phyloP scores from a whole-genome alignment of 2,329 filamentous ascomycete species.

The Leptographium flavum region DNA sequence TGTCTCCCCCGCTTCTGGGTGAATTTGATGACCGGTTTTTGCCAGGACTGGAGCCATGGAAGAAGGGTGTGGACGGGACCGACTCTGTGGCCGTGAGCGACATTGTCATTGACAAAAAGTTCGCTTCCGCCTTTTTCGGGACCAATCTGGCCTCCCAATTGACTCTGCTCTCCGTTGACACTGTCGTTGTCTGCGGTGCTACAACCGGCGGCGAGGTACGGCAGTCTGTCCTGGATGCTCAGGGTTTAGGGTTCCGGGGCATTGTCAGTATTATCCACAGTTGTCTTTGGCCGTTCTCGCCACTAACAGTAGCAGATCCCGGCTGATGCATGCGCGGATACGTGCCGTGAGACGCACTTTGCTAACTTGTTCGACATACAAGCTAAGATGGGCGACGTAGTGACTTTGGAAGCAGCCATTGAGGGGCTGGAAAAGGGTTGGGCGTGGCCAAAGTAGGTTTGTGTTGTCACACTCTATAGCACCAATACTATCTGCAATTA shows the following conservation, averaged over 20 bases:
- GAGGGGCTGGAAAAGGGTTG: not conserved
- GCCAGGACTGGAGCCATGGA: constrained; percentile 13
- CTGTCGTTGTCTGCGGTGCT: constrained; percentile 30
- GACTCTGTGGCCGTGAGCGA: constrained; percentile 15
- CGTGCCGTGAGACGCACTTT: constrained; percentile 5
- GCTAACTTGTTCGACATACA: constrained; percentile 4
- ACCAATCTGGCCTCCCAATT: constrained; percentile 27
- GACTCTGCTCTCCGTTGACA: constrained; percentile 22
- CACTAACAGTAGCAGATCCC: not conserved
- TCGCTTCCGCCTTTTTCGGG: constrained; percentile 30
- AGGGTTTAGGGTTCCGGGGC: constrained; percentile 23
- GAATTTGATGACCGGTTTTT: constrained; percentile 24
- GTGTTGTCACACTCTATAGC: not conserved
- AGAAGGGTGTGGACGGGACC: constrained; percentile 20
- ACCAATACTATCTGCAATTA: too few relatives aligned
- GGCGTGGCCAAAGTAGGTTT: not conserved
- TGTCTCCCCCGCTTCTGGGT: constrained; percentile 17
- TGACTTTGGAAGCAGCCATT: not conserved
- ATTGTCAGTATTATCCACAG: constrained; percentile 20
- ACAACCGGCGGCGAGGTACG: constrained; percentile 26
- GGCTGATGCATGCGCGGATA: constrained; percentile 2
- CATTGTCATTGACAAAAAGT: constrained; percentile 24
- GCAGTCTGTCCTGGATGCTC: not conserved
- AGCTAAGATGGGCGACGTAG: constrained; percentile 4
- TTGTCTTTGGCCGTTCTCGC: not conserved